Conservation (phyloP, 768 basidiomycete species). For the Lactifluus subvellereus region DNA sequence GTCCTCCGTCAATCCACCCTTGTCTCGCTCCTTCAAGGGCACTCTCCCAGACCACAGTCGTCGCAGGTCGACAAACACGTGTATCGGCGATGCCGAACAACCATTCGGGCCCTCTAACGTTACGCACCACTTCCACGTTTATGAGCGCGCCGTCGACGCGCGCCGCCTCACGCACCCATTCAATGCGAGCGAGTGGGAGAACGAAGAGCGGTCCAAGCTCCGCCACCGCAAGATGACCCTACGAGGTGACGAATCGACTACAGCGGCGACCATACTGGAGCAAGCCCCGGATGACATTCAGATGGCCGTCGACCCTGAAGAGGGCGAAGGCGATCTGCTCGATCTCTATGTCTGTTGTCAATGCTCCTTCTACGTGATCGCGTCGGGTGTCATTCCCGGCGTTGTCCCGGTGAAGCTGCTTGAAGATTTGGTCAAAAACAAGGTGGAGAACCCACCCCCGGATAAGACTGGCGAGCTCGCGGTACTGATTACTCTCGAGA, state of each 20-base stretch:
- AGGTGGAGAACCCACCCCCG: constrained; percentile 47
- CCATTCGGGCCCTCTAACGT: constrained; percentile 45
- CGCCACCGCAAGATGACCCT: constrained; percentile 47
- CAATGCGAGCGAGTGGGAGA: constrained; percentile 53
- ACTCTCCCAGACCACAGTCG: constrained; percentile 49
- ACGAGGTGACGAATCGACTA: constrained; percentile 14
- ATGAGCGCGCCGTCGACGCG: constrained; percentile 65
- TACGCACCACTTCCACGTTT: constrained; percentile 80
- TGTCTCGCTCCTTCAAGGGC: constrained; percentile 48
- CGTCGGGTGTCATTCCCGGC: constrained; percentile 65
- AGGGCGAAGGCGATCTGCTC: constrained; percentile 49
- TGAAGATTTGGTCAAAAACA: constrained; percentile 61
- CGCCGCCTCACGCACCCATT: constrained; percentile 58
- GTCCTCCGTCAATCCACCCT: constrained; percentile 54
- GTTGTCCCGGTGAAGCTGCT: constrained; percentile 58
- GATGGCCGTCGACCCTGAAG: constrained; percentile 31
- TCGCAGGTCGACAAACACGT: constrained; percentile 46
- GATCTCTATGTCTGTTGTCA: constrained; percentile 85
- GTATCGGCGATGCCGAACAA: constrained; percentile 47
- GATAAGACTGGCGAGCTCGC: constrained; percentile 52
- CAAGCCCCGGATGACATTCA: constrained; percentile 27
- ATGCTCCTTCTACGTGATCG: constrained; percentile 69
- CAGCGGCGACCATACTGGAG: constrained; percentile 7
- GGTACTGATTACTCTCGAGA: constrained; percentile 57
- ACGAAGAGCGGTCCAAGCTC: constrained; percentile 44